phyloP scores from a whole-genome alignment of 2,329 filamentous ascomycete species.

The Talaromyces sp. region DNA sequence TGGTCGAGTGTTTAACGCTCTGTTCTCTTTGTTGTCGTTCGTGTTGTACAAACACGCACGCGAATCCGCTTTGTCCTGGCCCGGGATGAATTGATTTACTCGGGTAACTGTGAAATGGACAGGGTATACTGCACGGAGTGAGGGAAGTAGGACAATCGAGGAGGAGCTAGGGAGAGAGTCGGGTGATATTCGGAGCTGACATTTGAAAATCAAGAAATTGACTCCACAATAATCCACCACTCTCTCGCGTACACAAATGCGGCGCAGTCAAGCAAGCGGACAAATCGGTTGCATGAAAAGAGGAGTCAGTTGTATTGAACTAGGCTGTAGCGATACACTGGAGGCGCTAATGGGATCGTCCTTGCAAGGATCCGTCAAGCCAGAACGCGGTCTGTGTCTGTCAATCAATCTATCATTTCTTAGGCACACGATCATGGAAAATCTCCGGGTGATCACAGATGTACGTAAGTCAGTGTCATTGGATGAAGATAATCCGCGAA shows the following conservation, averaged over 20 bases:
- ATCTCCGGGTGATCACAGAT: neutral
- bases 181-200: conserved; percentile 1
- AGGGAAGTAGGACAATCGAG: neutral
- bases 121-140: neutral
- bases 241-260: neutral
- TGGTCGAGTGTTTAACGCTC: conserved; percentile 5
- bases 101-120: neutral
- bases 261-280: conserved; percentile 3
- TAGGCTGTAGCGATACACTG: neutral
- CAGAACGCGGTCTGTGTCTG: neutral
- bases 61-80: neutral
- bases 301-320: neutral
- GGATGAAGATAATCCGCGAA: neutral
- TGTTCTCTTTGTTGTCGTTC: neutral
- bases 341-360: conserved; percentile 2
- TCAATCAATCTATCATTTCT: neutral
- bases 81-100: neutral
- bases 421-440: neutral
- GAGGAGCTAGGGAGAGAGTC: neutral
- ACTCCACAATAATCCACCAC: neutral
- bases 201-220: neutral
- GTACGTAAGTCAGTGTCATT: neutral
- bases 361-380: conserved; percentile 5
- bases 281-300: conserved; percentile 1
- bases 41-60: neutral